A percentile compares a stretch with the other conserved stretches of the same genome.
These are phyloP conservation scores for Solanum pinnatisectum DNA, from an alignment of 257 asterid species.

Conservation along the genomic window DNA sequence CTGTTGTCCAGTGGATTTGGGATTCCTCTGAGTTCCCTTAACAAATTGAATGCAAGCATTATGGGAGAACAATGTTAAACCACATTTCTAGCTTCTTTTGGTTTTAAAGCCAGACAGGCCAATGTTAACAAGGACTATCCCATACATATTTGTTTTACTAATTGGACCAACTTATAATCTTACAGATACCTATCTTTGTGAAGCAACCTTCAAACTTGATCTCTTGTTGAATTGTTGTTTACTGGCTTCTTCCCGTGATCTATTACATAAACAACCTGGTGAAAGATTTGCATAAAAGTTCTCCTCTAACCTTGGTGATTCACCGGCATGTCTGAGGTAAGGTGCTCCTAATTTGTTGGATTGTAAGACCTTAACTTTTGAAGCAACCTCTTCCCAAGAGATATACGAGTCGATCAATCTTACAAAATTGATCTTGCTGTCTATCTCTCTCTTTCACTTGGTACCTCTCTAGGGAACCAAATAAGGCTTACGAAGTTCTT, in stretches of 20 bases:
- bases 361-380: slow-evolving; percentile 53
- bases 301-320: slow-evolving; percentile 51
- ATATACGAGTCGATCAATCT: slow-evolving; percentile 38
- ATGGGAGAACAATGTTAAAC: too few relatives aligned
- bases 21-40: too few relatives aligned
- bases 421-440: slow-evolving; percentile 31
- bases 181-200: slow-evolving; percentile 27
- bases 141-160: too few relatives aligned
- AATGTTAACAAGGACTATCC: too few relatives aligned
- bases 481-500: not conserved
- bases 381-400: slow-evolving; percentile 49
- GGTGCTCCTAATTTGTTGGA: slow-evolving; percentile 61
- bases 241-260: slow-evolving; percentile 16
- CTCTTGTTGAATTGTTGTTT: slow-evolving; percentile 1
- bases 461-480: too few relatives aligned
- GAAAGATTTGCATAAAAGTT: slow-evolving; percentile 86
- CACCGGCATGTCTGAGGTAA: slow-evolving; percentile 40
- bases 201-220: slow-evolving; percentile 20
- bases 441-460: not conserved
- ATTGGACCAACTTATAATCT: not conserved
- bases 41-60: too few relatives aligned
- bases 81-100: too few relatives aligned
- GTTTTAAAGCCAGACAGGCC: too few relatives aligned
- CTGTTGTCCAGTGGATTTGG: too few relatives aligned
- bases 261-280: slow-evolving; percentile 74